Evolutionary conservation across 176 grass and related monocot genomes (phyloP).

Genomic region (Avena sativa): DNA sequence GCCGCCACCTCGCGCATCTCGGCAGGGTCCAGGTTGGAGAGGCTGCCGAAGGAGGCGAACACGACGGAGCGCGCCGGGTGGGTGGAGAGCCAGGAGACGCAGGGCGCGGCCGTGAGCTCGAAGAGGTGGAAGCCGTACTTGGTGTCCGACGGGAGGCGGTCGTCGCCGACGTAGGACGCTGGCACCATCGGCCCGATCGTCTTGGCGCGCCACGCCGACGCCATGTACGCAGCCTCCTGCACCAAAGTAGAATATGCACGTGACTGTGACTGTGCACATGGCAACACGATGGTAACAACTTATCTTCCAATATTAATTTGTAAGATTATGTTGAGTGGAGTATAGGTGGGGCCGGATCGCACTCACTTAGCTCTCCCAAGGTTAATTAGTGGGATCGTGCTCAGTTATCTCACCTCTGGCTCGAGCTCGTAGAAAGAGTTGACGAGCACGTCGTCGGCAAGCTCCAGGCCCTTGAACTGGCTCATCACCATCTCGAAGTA

Average conservation of each 20-base stretch:
- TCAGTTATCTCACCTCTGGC: constrained; percentile 19
- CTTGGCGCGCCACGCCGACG: constrained; percentile 58
- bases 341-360: too few species aligned
- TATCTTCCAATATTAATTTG: too few species aligned
- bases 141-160: constrained; percentile 49
- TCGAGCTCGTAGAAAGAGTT: constrained; percentile 86
- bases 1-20: constrained; percentile 61
- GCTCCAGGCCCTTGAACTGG: constrained; percentile 64
- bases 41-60: constrained; percentile 82
- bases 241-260: too few species aligned
- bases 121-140: constrained; percentile 78
- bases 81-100: constrained; percentile 59
- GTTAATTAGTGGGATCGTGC: too few species aligned
- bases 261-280: too few species aligned
- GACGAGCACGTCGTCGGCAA: constrained; percentile 65
- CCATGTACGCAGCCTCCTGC: constrained; percentile 83
- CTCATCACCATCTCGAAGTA: constrained; percentile 56
- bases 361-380: not conserved
- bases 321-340: too few species aligned
- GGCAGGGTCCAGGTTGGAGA: constrained; percentile 42
- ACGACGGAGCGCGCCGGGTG: constrained; percentile 59
- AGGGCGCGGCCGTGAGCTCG: constrained; percentile 50
- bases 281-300: too few species aligned
- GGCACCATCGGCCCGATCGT: constrained; percentile 84
- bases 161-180: constrained; percentile 50